Base-by-base conservation (phyloP, 2,329 filamentous ascomycete species). In the Penicillium olsonii region DNA sequence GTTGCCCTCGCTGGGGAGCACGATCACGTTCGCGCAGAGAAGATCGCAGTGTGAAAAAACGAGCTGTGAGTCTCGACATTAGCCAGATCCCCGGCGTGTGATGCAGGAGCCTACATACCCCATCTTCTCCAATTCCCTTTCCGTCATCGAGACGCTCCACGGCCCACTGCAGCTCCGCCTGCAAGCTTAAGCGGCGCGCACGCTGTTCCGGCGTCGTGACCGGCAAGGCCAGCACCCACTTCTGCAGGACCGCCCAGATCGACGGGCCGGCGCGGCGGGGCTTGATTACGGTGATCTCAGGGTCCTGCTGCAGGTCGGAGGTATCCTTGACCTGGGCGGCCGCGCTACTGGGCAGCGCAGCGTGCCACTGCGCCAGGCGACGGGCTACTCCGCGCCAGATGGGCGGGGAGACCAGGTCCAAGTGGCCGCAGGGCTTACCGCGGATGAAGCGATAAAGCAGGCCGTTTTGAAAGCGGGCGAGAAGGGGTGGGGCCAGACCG, bases 21-120 rank as follows among this genome's bases (percentile, higher is more conserved):
- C 84, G 64, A 99, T 97, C 58, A 99, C 89, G 68, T 99, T 99
- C 59, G 92, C 94, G 69, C 88, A 90, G n/a, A 99, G 79, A 19
- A 99, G 82, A 71, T 99, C 94, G 78, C 92, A 96, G 73, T 97
- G 92, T 55, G 89, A 88, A 76, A 97, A 96, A 40, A 97, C 85
- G 60, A 95, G 85, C 82, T 92, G 70, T 19, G 48, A 29, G 27
- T 5, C 10, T 18, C 11, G n/a, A 7, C 7, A 29, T 50, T 50
- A 50, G 47, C 29, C 34, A 31, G 8, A 24, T 14, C 9, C 29
- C 12, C 29, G 12, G n/a, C 11, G 3, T n/a, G 12, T 31, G 12
- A 7, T n/a, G 12, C 27, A 29, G 12, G 27, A 31, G 5, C 7
- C 14, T 6, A 54, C 60, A 60, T 81, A 90, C 87, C 57, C 87